Evolutionary conservation across 192 early-diverging fungal genomes (phyloP).

Genomic region (Allomyces macrogynus): DNA sequence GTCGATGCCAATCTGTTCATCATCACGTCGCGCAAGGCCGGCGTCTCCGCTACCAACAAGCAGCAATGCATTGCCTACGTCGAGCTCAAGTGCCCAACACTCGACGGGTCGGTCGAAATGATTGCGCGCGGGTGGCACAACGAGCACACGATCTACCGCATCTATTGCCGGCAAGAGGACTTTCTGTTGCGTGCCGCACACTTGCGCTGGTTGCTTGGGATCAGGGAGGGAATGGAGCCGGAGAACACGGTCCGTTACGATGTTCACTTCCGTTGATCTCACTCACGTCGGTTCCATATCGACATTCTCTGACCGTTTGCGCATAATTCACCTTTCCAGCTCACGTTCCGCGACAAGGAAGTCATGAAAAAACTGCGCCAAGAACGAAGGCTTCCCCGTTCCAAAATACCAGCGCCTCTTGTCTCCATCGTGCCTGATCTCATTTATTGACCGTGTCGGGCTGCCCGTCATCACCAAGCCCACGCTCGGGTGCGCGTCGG

Average conservation of each 20-base stretch:
- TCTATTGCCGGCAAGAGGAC: slow-evolving; percentile 24
- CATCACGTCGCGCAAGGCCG: slow-evolving; percentile 6
- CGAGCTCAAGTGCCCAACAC: slow-evolving; percentile 7
- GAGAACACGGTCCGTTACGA: neutral
- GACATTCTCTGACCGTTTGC: no score
- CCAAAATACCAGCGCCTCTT: slow-evolving; percentile 11
- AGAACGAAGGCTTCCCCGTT: slow-evolving; percentile 9
- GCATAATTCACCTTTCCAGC: neutral
- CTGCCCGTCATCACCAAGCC: slow-evolving; percentile 20
- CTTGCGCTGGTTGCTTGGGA: slow-evolving; percentile 9
- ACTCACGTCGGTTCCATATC: neutral
- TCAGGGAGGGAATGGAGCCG: neutral
- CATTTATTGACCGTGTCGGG: slow-evolving; percentile 6
- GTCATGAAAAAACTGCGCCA: slow-evolving; percentile 11
- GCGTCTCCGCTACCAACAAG: slow-evolving; percentile 6
- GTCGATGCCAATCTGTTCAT: slow-evolving; percentile 9
- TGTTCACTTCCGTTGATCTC: no score
- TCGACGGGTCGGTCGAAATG: slow-evolving; percentile 13
- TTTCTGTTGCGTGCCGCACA: slow-evolving; percentile 16
- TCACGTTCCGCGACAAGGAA: slow-evolving; percentile 15
- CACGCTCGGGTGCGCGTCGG: slow-evolving; percentile 12
- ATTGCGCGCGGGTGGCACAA: slow-evolving; percentile 8
- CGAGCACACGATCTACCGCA: slow-evolving; percentile 12
- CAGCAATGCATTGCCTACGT: slow-evolving; percentile 2
- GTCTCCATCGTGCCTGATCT: slow-evolving; percentile 10